Evolutionary conservation across 768 basidiomycete species (phyloP), one percentile per base, ranked within the genome.

Genomic region (Pulveroboletus ravenelii): DNA sequence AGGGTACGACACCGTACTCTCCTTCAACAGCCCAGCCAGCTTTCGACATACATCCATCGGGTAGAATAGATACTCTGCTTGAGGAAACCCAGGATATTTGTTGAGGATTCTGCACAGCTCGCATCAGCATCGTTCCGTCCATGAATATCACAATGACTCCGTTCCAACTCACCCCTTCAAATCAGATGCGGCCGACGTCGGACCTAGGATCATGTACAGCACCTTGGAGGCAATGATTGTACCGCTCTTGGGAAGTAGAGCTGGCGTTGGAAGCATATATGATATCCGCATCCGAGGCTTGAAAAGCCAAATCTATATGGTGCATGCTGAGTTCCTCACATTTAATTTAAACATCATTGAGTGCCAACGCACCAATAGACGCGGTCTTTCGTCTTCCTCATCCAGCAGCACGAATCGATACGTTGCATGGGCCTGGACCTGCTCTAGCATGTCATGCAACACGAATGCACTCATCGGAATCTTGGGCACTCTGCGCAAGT

Each of bases 321-420:
- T 17, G 23, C 14, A 20, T 25, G 39, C 40, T 42, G 52, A 51
- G 37, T 30, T n/a, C 6, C 25, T 12, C 17, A 10, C 6, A 6
- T 41, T 36, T 0, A 29, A 6, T 41, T 36, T 0, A 29, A 2
- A 29, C 32, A 5, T 2, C 10, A 32, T 10, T 7, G 15, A 25
- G 30, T 12, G 23, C 1, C 2, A 51, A 25, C 87, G 51, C 47
- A 96, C 93, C 54, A 96, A 72, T 13, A 97, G 76, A 47, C 86
- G 75, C 5, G 88, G 82, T 25, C 75, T 78, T 53, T 91, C 89
- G 27, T 86, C 81, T 61, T 95, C 92, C 56, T 94, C 93, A 52
- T 96, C 94, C 14, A 81, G 74, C 30, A 98, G 70, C 31, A 93
- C 78, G 62, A 98, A 97, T 10, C 93, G 87, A 69, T 97, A 93